Base-by-base conservation (phyloP, 805 yeast genomes). In the Metschnikowia continentalis region DNA sequence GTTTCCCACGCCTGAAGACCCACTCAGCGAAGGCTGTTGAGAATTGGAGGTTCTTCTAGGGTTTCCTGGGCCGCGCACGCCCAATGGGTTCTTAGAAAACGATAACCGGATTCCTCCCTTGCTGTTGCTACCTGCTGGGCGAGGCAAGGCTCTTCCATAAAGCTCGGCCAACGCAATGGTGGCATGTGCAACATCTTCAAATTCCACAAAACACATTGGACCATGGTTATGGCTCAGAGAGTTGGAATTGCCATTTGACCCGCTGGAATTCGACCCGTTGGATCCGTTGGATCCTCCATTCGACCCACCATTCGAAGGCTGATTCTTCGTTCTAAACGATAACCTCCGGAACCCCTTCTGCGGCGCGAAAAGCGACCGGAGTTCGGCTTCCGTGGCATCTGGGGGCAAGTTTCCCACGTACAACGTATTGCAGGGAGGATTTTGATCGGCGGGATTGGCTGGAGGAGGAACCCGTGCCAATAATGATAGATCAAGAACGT, bases 121-220 rank as follows among this genome's bases (percentile, higher is more conserved):
- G 36, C 83, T 83, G 49, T 75, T 78, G 43, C 78, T 70, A 33
- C 83, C 84, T 47, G 83, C 83, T 3, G 89, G 80, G 63, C 97
- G 80, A 32, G 96, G 95, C 61, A 94, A 77, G 10, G 94, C 90
- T 55, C 94, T 78, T 14, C 99, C 99, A 65, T 94, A 94, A 45
- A 94, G 74, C 69, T 91, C 97, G 32, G 96, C 96, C 53, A 94
- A 75, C 0, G 98, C 97, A 61, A 89, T 79, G 1, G 98, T 90
- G 1, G 99, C 99, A 69, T 82, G 86, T 3, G 87, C 84, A 47
- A 94, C 96, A 67, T 92, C 97, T 61, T 94, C 99, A 72, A 94
- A 94, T 74, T 94, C 99, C 49, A 94, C 99, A 76, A 94, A 94
- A 69, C 99, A 94, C 98, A 94, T 94, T 49, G 99, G 99, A 4